Conservation (phyloP, 768 basidiomycete species). For the Piloderma croceum region DNA sequence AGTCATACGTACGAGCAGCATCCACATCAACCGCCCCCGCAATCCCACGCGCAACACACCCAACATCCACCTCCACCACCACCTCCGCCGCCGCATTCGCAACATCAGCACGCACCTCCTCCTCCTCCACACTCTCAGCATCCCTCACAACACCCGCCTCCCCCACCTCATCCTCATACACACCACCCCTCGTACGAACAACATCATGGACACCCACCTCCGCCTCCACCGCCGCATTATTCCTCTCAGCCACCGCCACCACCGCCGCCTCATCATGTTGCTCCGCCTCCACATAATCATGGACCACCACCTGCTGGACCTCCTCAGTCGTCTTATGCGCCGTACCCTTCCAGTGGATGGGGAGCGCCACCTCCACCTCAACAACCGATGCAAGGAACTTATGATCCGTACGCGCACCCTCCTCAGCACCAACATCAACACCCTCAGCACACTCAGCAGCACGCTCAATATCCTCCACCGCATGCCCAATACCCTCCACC, state of each 20-base stretch:
- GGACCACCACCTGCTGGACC: constrained; percentile 6
- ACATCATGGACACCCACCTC: constrained; percentile 3
- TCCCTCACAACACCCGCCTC: constrained; percentile 5
- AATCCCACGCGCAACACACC: constrained; percentile 6
- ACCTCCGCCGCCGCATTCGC: constrained; percentile 21
- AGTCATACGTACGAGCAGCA: constrained; percentile 18
- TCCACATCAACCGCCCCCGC: constrained; percentile 13
- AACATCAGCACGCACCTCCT: constrained; percentile 24
- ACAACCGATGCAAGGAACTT: too few species aligned
- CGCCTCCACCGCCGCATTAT: constrained; percentile 13
- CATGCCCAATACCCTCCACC: constrained; percentile 16
- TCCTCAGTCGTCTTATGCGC: constrained; percentile 11
- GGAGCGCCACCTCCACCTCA: constrained; percentile 11
- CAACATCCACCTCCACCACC: constrained; percentile 9
- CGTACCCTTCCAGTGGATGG: constrained; percentile 11
- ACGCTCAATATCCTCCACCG: constrained; percentile 18
- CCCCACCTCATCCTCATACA: constrained; percentile 5
- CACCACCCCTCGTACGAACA: too few species aligned
- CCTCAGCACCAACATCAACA: constrained; percentile 26
- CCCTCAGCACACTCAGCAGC: constrained; percentile 22
- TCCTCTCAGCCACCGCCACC: constrained; percentile 13
- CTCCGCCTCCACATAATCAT: constrained; percentile 17
- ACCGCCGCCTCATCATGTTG: constrained; percentile 8
- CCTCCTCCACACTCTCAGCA: constrained; percentile 13
- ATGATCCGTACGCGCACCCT: constrained; percentile 15